phyloP scores from a whole-genome alignment of 2,329 filamentous ascomycete species.

The Xylariaceae sp. region DNA sequence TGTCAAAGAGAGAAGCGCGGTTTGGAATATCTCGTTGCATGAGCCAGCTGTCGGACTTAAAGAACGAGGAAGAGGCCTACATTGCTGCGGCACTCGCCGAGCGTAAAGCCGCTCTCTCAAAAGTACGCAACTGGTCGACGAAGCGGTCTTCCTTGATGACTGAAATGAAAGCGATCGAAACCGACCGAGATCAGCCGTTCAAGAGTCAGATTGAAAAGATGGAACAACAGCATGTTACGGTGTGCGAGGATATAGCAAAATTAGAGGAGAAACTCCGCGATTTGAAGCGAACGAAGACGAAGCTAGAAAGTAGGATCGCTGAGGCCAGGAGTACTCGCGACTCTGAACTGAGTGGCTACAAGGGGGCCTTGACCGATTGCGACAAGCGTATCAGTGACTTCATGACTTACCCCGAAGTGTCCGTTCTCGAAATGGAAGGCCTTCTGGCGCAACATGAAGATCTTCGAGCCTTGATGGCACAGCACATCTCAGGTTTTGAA shows the following conservation, averaged over 20 bases:
- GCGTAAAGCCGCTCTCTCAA: constrained; percentile 53
- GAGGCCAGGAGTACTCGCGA: constrained; percentile 62
- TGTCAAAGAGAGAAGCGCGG: constrained; percentile 58
- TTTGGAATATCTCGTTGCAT: constrained; percentile 60
- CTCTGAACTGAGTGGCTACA: constrained; percentile 67
- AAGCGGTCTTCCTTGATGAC: constrained; percentile 45
- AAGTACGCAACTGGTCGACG: constrained; percentile 49
- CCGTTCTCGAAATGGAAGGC: constrained; percentile 47
- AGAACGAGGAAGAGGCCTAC: constrained; percentile 61
- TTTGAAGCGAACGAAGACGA: constrained; percentile 56
- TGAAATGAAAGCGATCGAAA: constrained; percentile 51
- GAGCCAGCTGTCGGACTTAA: constrained; percentile 58
- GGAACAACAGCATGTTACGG: constrained; percentile 45
- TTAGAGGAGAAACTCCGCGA: constrained; percentile 59
- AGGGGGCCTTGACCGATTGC: constrained; percentile 59
- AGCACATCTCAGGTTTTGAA: constrained; percentile 39
- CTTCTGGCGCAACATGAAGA: constrained; percentile 27
- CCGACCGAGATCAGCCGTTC: constrained; percentile 53
- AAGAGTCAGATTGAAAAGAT: constrained; percentile 56
- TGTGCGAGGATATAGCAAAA: constrained; percentile 60
- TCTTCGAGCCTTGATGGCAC: constrained; percentile 18
- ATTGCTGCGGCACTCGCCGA: constrained; percentile 52
- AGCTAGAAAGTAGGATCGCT: constrained; percentile 54
- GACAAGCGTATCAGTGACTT: constrained; percentile 58
- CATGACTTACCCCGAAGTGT: constrained; percentile 52